A percentile compares a stretch with the other conserved stretches of the same genome.
phyloP scores from a whole-genome alignment of 345 rosid genomes.

The Linum trigynum region DNA sequence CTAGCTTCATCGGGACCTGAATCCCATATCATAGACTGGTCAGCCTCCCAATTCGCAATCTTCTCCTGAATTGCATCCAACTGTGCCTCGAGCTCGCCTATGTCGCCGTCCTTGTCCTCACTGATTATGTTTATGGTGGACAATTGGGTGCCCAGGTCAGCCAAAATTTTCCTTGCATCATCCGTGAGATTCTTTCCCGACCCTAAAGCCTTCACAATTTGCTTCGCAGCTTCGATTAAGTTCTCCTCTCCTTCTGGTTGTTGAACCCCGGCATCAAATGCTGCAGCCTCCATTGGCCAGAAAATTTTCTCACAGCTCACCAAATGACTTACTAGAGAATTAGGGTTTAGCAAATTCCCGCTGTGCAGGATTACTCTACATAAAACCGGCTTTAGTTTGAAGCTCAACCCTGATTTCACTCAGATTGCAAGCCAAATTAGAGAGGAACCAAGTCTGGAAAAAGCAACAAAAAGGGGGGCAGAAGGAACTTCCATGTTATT shows the following conservation, averaged over 20 bases:
- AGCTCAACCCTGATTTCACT: no score
- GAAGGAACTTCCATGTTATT: no score
- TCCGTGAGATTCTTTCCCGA: conserved; percentile 49
- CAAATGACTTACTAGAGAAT: not conserved
- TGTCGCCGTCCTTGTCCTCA: conserved; percentile 24
- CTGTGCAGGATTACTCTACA: not conserved
- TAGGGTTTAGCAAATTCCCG: not conserved
- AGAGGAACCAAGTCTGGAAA: not conserved
- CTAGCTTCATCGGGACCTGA: conserved; percentile 41
- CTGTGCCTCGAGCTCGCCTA: conserved; percentile 35
- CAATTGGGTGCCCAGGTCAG: conserved; percentile 47
- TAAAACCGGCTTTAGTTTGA: not conserved
- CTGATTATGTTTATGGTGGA: conserved; percentile 32
- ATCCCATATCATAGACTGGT: conserved; percentile 76
- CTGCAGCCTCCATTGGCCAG: conserved; percentile 34
- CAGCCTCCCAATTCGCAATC: conserved; percentile 57
- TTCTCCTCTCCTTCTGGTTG: conserved; percentile 45
- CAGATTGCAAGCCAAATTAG: not conserved
- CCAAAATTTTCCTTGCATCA: conserved; percentile 49
- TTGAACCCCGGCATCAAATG: conserved; percentile 18
- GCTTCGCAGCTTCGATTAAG: conserved; percentile 57
- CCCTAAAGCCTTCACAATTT: conserved; percentile 42
- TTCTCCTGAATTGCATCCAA: conserved; percentile 49
- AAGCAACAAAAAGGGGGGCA: no score
- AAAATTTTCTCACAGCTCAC: conserved; percentile 12